A percentile compares a stretch with the other conserved stretches of the same genome.
phyloP scores from a whole-genome alignment of 2,329 filamentous ascomycete genomes.

The Fusarium protoensiforme region DNA sequence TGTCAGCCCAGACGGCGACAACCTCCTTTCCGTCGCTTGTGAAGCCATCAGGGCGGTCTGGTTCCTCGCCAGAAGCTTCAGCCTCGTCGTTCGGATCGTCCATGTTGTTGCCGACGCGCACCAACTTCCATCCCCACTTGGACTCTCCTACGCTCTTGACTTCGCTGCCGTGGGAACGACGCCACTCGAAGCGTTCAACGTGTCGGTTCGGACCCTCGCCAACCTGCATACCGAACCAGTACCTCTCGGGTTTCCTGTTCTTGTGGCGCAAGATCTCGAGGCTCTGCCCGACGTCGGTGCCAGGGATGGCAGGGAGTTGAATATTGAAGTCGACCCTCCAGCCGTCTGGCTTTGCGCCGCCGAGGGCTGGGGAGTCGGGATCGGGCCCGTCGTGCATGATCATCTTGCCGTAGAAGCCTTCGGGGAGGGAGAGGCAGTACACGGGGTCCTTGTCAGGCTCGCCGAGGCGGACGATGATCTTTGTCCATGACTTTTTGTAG shows the following conservation, averaged over 20 bases:
- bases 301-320: not conserved
- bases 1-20: slow-evolving; percentile 25
- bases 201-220: not conserved
- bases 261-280: slow-evolving; percentile 1
- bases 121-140: slow-evolving; percentile 29
- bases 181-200: slow-evolving; percentile 25
- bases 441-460: slow-evolving; percentile 4
- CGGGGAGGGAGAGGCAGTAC: not conserved
- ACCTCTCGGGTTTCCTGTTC: not conserved
- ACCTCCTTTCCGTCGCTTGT: slow-evolving; percentile 32
- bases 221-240: slow-evolving; percentile 20
- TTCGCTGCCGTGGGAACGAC: slow-evolving; percentile 10
- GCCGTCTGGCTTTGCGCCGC: not conserved
- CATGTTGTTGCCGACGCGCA: slow-evolving; percentile 4
- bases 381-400: slow-evolving; percentile 8
- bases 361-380: not conserved
- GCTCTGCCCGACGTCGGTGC: not conserved
- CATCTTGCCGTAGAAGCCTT: slow-evolving; percentile 12
- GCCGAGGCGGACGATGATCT: slow-evolving; percentile 8
- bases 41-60: slow-evolving; percentile 10
- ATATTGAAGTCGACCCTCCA: slow-evolving; percentile 11
- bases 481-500: slow-evolving; percentile 13
- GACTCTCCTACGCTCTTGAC: slow-evolving; percentile 17
- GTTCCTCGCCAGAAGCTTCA: not conserved
- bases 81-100: not conserved